Percentiles rank a stretch among this genome's conserved stretches.
These are phyloP conservation scores for Malassezia slooffiae DNA, from an alignment of 1,284 basidiomycete species.

Conservation along the genomic window DNA sequence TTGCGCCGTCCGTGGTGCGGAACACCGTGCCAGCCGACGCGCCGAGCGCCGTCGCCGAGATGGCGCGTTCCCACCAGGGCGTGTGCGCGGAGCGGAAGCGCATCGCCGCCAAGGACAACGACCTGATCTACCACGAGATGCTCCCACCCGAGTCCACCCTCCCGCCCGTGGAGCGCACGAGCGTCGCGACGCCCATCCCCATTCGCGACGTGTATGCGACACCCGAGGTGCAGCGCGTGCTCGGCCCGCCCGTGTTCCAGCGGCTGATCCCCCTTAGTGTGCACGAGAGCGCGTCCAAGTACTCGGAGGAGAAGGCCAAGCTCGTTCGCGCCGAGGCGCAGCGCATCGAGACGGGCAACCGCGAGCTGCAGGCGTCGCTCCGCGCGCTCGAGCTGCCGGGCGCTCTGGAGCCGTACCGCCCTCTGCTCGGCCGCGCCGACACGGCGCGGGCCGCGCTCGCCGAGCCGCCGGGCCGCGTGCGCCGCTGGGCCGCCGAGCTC, in stretches of 20 bases:
- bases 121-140: conserved; percentile 95
- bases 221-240: conserved; percentile 84
- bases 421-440: conserved; percentile 57
- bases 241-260: conserved; percentile 82
- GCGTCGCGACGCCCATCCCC: conserved; percentile 66
- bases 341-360: conserved; percentile 69
- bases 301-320: conserved; percentile 98
- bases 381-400: conserved; percentile 73
- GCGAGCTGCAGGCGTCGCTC: conserved; percentile 65
- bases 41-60: conserved; percentile 63
- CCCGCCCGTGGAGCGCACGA: conserved; percentile 65
- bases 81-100: conserved; percentile 64
- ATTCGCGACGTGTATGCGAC: conserved; percentile 89
- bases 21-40: conserved; percentile 82
- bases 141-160: conserved; percentile 70
- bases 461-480: conserved; percentile 59
- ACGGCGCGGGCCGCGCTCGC: conserved; percentile 46
- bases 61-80: conserved; percentile 70
- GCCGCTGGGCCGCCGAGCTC: background rate
- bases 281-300: conserved; percentile 88
- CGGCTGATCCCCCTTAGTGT: conserved; percentile 83
- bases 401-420: conserved; percentile 63
- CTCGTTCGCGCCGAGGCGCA: conserved; percentile 80
- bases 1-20: conserved; percentile 3
- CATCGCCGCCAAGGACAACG: conserved; percentile 78